These are phyloP conservation scores for Umbelopsis sp. DNA, from an alignment of 192 early-diverging fungal genomes.

Conservation along the genomic window DNA sequence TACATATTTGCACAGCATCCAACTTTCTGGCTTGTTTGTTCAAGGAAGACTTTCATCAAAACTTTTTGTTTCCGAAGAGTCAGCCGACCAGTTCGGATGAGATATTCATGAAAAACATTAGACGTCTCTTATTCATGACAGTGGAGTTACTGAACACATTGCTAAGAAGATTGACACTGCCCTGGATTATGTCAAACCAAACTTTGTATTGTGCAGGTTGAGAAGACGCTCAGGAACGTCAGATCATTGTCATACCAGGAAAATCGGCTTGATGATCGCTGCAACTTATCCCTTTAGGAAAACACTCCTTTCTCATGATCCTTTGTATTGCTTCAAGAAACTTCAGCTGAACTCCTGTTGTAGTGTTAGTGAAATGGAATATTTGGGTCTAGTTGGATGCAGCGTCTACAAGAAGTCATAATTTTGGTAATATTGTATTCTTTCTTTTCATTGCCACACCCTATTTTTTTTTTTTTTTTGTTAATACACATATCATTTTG, in stretches of 20 bases:
- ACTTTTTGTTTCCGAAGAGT: no score
- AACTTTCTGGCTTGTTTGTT: no score
- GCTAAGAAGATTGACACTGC: not conserved
- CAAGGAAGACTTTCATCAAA: no score
- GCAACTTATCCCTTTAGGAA: not conserved
- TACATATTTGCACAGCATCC: no score
- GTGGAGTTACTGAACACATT: no score
- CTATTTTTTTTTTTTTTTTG: not conserved
- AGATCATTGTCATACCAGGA: not conserved
- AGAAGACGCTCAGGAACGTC: not conserved
- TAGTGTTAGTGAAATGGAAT: not conserved
- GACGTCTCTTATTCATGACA: no score
- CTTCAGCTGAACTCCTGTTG: not conserved
- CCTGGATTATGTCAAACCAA: not conserved
- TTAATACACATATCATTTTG: no score
- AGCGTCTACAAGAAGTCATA: not conserved
- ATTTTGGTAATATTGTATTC: not conserved
- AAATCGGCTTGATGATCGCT: not conserved
- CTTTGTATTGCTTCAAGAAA: not conserved
- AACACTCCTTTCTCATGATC: not conserved
- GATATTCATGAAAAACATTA: no score
- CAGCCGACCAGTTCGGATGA: no score
- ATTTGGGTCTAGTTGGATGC: not conserved
- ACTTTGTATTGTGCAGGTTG: not conserved
- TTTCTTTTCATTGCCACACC: constrained; percentile 6